phyloP scores from a whole-genome alignment of 139 green algal species.

The Coccomyxa sp. region DNA sequence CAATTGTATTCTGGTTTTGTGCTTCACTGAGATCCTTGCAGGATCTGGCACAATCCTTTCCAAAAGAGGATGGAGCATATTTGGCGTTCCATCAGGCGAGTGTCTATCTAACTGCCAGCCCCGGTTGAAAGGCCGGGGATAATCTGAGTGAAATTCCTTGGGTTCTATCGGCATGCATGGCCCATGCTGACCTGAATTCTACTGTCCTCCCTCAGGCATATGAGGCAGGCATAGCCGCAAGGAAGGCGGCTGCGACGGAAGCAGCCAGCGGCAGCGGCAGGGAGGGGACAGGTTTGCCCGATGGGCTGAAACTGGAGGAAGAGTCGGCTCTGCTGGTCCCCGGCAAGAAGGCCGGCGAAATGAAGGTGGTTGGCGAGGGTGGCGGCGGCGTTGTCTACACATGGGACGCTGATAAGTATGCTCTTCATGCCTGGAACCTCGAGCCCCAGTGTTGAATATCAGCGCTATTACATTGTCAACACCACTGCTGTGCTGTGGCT shows the following conservation, averaged over 20 bases:
- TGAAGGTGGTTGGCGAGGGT: slow-evolving; percentile 62
- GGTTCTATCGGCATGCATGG: no score
- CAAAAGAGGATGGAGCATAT: no score
- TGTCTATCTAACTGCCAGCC: no score
- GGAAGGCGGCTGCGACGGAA: background rate
- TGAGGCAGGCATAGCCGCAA: background rate
- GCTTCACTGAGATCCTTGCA: no score
- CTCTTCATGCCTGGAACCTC: background rate
- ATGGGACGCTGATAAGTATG: slow-evolving; percentile 56
- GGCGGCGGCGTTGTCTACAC: slow-evolving; percentile 71
- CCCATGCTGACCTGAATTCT: no score
- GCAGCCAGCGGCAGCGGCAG: background rate
- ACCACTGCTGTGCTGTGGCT: background rate
- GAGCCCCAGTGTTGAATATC: background rate
- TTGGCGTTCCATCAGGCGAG: no score
- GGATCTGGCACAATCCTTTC: no score
- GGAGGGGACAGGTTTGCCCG: slow-evolving; percentile 25
- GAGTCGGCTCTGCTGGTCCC: slow-evolving; percentile 35
- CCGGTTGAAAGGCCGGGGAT: no score
- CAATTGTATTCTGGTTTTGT: background rate
- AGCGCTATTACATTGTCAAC: background rate
- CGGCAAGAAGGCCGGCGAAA: slow-evolving; percentile 58
- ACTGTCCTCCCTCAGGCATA: background rate
- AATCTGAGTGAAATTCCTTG: background rate
- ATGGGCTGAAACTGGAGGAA: slow-evolving; percentile 60